Conservation (phyloP, 2,329 filamentous ascomycete genomes). For the Penicillium sp. region DNA sequence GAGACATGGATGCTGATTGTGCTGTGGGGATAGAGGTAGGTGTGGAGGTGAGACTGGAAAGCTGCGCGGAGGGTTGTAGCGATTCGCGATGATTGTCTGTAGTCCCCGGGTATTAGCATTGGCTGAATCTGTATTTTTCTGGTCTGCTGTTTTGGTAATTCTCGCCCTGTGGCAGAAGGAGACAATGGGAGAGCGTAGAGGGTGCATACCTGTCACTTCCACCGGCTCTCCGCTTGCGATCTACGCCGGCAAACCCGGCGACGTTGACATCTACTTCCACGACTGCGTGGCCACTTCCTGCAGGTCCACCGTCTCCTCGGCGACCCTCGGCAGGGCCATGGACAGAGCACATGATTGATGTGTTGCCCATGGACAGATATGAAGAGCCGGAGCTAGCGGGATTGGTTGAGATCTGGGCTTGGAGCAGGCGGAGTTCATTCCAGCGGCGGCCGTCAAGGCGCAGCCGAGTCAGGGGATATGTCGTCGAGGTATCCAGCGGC, state of each 20-base stretch:
- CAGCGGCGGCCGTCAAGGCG: slow-evolving; percentile 83
- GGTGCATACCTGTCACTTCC: slow-evolving; percentile 71
- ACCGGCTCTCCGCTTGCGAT: slow-evolving; percentile 69
- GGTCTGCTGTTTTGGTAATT: not conserved
- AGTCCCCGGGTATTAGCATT: not conserved
- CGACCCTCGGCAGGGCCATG: slow-evolving; percentile 75
- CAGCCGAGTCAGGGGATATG: slow-evolving; percentile 80
- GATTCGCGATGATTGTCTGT: slow-evolving; percentile 64
- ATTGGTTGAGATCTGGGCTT: slow-evolving; percentile 88
- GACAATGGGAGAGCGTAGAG: not conserved
- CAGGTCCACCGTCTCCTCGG: slow-evolving; percentile 44
- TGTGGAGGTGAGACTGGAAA: slow-evolving; percentile 74
- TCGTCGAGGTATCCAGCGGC: slow-evolving; percentile 92
- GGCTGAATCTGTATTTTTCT: not conserved
- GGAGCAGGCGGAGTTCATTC: slow-evolving; percentile 90
- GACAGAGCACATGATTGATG: slow-evolving; percentile 91
- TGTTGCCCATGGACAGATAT: slow-evolving; percentile 96
- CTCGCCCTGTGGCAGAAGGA: not conserved
- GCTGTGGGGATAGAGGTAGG: slow-evolving; percentile 83
- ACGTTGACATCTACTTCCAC: slow-evolving; percentile 80
- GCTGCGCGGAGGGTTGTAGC: slow-evolving; percentile 70
- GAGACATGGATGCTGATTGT: slow-evolving; percentile 81
- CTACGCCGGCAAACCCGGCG: slow-evolving; percentile 83
- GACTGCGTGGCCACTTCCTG: slow-evolving; percentile 56
- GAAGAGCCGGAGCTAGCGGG: slow-evolving; percentile 88